Conservation (phyloP, 331 rosid genomes). For the Spiraea crenata region DNA sequence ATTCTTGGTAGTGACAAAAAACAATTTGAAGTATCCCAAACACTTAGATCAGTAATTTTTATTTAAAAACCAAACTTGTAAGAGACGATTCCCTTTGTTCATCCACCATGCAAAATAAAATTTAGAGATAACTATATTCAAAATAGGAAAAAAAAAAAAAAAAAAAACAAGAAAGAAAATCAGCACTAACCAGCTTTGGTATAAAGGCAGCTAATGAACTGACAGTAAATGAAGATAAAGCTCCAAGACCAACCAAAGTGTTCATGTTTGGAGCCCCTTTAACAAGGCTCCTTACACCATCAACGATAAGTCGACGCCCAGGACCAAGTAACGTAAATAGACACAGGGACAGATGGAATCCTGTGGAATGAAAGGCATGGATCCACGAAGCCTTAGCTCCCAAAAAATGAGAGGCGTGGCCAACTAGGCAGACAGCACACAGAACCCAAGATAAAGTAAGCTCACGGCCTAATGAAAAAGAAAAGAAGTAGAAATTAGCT, state of each 20-base stretch:
- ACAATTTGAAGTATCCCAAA: background rate
- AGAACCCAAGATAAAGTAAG: conserved; percentile 96
- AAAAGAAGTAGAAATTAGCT: conserved; percentile 34
- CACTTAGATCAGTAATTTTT: background rate
- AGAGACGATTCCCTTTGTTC: background rate
- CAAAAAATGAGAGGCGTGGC: conserved; percentile 88
- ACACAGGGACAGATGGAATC: conserved; percentile 82
- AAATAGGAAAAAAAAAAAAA: background rate
- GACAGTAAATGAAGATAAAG: conserved; percentile 91
- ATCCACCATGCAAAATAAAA: conserved; percentile 1
- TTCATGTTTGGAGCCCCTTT: conserved; percentile 94
- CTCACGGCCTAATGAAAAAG: conserved; percentile 61
- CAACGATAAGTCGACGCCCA: conserved; percentile 87
- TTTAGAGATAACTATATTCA: background rate
- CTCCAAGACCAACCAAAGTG: conserved; percentile 96
- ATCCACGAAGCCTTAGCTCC: conserved; percentile 84
- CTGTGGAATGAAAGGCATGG: conserved; percentile 76
- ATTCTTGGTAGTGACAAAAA: background rate
- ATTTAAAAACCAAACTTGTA: background rate
- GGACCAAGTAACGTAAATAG: conserved; percentile 93
- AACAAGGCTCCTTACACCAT: conserved; percentile 82
- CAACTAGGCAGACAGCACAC: conserved; percentile 93
- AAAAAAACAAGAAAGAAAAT: conserved; percentile 13
- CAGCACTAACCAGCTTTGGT: conserved; percentile 68
- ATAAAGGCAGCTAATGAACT: conserved; percentile 78